Percentiles rank a stretch among this genome's conserved stretches.
Evolutionary conservation across 139 green algal species (phyloP).

Genomic region (Diplosphaera chodatii): DNA sequence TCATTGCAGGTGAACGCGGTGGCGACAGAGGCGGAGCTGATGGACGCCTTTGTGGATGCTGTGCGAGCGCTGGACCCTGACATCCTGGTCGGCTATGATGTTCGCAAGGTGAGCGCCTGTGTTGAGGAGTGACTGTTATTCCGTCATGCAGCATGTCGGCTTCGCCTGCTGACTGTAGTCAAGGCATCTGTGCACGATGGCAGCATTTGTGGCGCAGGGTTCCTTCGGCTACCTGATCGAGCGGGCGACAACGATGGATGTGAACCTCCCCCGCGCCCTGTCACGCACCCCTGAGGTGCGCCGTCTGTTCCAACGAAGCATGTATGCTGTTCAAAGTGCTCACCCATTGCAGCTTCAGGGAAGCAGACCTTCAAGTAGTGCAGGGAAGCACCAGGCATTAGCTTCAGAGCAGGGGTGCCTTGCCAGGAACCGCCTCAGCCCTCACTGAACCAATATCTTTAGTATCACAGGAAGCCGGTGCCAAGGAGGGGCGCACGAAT

Average conservation of each 20-base stretch:
- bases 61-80: constrained; percentile 81
- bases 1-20: constrained; percentile 49
- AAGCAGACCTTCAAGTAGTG: too few species aligned
- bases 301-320: too few species aligned
- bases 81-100: constrained; percentile 86
- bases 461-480: constrained; percentile 29
- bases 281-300: constrained; percentile 50
- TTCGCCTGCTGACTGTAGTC: too few species aligned
- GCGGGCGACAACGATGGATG: constrained; percentile 39
- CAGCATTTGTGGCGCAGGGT: constrained; percentile 8
- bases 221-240: constrained; percentile 87
- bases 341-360: too few species aligned
- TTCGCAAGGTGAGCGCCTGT: constrained; percentile 71
- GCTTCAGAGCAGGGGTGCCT: too few species aligned
- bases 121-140: too few species aligned
- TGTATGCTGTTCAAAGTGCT: too few species aligned
- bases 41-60: constrained; percentile 54
- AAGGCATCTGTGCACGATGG: too few species aligned
- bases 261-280: constrained; percentile 49
- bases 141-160: too few species aligned
- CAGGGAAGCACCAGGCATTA: too few species aligned
- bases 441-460: too few species aligned
- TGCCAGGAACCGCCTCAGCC: too few species aligned
- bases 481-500: constrained; percentile 51
- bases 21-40: constrained; percentile 48